phyloP scores from a whole-genome alignment of 2,329 filamentous ascomycete species.

The Blastomyces emzantsi region DNA sequence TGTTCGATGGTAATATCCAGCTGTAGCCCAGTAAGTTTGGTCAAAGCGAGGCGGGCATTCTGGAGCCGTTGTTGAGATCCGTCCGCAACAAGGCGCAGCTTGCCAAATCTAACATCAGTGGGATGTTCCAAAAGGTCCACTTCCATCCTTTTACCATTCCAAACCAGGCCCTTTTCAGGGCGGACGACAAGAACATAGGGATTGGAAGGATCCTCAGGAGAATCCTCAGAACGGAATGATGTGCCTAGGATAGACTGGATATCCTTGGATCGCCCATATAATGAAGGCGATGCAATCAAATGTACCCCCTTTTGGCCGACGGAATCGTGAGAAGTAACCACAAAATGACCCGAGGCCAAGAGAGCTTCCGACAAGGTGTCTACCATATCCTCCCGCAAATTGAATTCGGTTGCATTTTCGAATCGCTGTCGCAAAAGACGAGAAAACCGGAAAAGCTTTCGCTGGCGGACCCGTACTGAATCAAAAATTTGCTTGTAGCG shows the following conservation, averaged over 20 bases:
- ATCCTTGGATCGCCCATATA: conserved; percentile 67
- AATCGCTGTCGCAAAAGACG: conserved; percentile 86
- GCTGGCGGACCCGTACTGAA: conserved; percentile 88
- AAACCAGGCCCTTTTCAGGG: conserved; percentile 67
- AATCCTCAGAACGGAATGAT: conserved; percentile 60
- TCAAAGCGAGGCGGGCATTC: conserved; percentile 68
- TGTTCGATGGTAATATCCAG: conserved; percentile 87
- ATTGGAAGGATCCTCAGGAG: conserved; percentile 63
- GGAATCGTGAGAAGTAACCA: conserved; percentile 60
- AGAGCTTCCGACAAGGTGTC: conserved; percentile 73
- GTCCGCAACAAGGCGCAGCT: conserved; percentile 79
- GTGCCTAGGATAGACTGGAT: conserved; percentile 80
- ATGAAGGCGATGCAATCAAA: conserved; percentile 71
- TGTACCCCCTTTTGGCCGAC: conserved; percentile 68
- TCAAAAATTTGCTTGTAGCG: conserved; percentile 93
- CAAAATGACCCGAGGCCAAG: conserved; percentile 73
- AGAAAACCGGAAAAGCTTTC: conserved; percentile 93
- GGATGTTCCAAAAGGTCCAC: conserved; percentile 66
- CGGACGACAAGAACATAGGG: conserved; percentile 79
- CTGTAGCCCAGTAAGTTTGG: conserved; percentile 70
- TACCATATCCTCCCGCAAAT: conserved; percentile 61
- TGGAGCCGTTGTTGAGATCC: conserved; percentile 70
- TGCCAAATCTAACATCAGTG: conserved; percentile 76
- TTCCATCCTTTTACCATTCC: conserved; percentile 69
- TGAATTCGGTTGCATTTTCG: conserved; percentile 94